Percentiles rank a stretch among this genome's conserved stretches.
Conservation (phyloP, 768 basidiomycete genomes). For the Suillus discolor region DNA sequence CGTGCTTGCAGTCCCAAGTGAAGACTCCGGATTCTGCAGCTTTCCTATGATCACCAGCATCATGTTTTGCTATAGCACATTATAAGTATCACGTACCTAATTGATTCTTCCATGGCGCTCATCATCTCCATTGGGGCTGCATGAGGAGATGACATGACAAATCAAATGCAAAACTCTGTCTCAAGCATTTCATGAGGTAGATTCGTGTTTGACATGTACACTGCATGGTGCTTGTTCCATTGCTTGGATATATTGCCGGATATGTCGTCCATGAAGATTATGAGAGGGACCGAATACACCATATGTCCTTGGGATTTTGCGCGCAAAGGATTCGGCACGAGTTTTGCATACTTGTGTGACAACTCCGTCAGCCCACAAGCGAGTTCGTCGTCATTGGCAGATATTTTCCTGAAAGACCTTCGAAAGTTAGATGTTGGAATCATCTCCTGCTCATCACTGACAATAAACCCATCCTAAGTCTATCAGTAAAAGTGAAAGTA, state of each 20-base stretch:
- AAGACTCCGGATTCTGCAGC: constrained; percentile 14
- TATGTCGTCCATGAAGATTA: constrained; percentile 39
- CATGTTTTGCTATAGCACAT: too few species aligned
- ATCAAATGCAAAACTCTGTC: constrained; percentile 32
- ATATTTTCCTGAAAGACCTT: constrained; percentile 17
- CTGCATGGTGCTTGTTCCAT: constrained; percentile 39
- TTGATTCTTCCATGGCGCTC: constrained; percentile 28
- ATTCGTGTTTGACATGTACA: constrained; percentile 35
- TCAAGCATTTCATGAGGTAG: constrained; percentile 33
- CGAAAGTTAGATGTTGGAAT: constrained; percentile 12
- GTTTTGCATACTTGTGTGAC: not conserved
- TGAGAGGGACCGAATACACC: constrained; percentile 25
- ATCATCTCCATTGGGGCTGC: constrained; percentile 37
- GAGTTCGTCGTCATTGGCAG: not conserved
- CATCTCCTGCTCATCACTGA: constrained; percentile 13
- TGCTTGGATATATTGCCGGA: constrained; percentile 39
- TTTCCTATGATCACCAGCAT: constrained; percentile 5
- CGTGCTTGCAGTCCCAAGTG: constrained; percentile 24
- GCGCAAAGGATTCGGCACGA: constrained; percentile 22
- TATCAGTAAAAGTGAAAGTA: not conserved
- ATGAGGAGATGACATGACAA: constrained; percentile 36
- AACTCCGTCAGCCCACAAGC: constrained; percentile 8
- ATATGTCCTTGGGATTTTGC: constrained; percentile 21
- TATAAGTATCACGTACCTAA: constrained; percentile 21
- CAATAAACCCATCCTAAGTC: constrained; percentile 14